phyloP scores from a whole-genome alignment of 139 green algal genomes.

The Chlamydomonas schloesseri region DNA sequence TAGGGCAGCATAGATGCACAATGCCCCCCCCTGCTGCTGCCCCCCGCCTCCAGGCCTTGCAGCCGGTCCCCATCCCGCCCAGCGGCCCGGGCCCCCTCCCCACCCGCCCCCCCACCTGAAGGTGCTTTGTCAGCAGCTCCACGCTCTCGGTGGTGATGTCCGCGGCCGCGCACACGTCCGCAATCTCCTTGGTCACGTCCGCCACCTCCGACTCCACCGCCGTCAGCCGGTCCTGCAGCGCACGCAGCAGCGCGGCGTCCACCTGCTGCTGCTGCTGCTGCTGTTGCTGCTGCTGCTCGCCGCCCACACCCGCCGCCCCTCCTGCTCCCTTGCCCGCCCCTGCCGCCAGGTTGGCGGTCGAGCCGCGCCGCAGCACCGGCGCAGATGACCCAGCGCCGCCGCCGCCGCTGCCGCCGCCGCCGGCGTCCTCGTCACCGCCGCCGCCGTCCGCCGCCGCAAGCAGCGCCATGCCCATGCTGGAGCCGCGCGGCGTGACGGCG shows the following conservation, averaged over 20 bases:
- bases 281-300: no score
- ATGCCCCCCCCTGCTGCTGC: no score
- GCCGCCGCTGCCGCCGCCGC: not conserved
- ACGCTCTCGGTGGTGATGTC: constrained; percentile 32
- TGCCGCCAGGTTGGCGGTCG: no score
- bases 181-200: constrained; percentile 1
- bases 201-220: not conserved
- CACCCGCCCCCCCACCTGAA: constrained; percentile 1
- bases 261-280: no score
- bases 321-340: no score
- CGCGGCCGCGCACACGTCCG: not conserved
- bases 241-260: not conserved
- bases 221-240: constrained; percentile 18
- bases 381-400: no score
- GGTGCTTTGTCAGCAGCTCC: constrained; percentile 22
- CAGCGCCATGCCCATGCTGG: no score
- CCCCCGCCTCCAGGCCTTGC: no score
- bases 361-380: no score
- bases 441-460: not conserved
- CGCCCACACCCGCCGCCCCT: no score
- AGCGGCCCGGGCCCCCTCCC: not conserved
- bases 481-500: no score
- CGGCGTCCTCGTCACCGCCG: not conserved
- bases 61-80: not conserved
- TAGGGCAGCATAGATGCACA: no score